phyloP scores from a whole-genome alignment of 305 asterid genomes.

The Withania somnifera region DNA sequence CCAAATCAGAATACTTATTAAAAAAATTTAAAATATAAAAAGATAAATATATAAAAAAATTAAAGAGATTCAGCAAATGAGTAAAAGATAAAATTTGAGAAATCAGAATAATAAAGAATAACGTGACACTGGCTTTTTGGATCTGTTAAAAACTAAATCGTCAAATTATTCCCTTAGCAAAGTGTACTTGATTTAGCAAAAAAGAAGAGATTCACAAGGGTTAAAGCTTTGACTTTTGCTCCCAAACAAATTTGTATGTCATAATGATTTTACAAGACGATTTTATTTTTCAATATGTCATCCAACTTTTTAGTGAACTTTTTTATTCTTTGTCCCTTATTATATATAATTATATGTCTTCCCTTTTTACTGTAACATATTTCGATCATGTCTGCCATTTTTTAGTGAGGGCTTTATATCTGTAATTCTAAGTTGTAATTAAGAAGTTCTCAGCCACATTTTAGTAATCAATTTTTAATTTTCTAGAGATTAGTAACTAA shows the following conservation, averaged over 20 bases:
- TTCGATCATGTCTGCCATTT: neutral
- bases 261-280: neutral
- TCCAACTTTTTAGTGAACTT: neutral
- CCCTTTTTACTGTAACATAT: neutral
- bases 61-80: no score
- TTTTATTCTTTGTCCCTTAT: neutral
- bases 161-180: neutral
- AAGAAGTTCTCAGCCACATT: neutral
- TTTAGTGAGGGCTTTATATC: neutral
- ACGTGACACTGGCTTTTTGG: no score
- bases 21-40: no score
- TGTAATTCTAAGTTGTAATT: neutral
- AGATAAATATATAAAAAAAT: no score
- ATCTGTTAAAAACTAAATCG: neutral
- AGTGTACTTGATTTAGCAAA: neutral
- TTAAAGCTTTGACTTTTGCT: constrained; percentile 10
- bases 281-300: neutral
- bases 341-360: neutral
- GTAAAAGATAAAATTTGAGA: no score
- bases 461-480: neutral
- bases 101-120: no score
- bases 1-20: no score
- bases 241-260: neutral
- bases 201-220: neutral
- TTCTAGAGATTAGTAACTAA: neutral